Evolutionary conservation across 2,329 filamentous ascomycete genomes (phyloP), one percentile per base, ranked within the genome.

Genomic region (Aspergillus viridinutans): DNA sequence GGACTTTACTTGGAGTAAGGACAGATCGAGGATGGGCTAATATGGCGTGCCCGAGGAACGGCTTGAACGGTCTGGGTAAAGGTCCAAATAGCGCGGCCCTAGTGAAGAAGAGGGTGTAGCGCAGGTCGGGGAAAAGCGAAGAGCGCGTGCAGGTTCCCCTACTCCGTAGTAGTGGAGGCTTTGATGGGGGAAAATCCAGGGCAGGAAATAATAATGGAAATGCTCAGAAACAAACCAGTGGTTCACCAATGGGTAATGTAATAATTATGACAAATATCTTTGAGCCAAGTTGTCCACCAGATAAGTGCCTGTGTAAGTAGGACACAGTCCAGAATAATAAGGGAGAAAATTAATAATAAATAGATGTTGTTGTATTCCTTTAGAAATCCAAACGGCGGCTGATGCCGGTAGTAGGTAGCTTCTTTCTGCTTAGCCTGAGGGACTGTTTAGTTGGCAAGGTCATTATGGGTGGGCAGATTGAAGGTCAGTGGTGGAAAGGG

Each of bases 21-120:
- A 55, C 58, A 60, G 59, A 56, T 47, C 52, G 14, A 61, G 57
- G 61, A 57, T 53, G 59, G 58, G 56, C 60, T 60, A 61, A 56
- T 51, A 69, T 71, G 69, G 68, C 67, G 67, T 72, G 68, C 65
- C 68, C 68, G 64, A 71, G 65, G 65, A 69, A 69, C 61, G 65
- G 61, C 66, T 64, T 67, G 63, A 65, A 65, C 62, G 58, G 61
- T 62, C 62, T 64, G 58, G 59, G 60, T 61, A 62, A 49, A 63
- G 60, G 60, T 45, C 54, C 61, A 54, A 50, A 63, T 68, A 61
- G 63, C 58, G 59, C 62, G 58, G 54, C 56, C 59, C 71, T 74
- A 74, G 61, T 59, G 57, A 58, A 63, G 60, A 70, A 71, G 59
- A 50, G 57, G 68, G 65, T 55, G 64, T 74, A 74, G 72, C 62